These are phyloP conservation scores for Chalara sp. DNA, from an alignment of 2,329 filamentous ascomycete genomes.

Conservation along the genomic window DNA sequence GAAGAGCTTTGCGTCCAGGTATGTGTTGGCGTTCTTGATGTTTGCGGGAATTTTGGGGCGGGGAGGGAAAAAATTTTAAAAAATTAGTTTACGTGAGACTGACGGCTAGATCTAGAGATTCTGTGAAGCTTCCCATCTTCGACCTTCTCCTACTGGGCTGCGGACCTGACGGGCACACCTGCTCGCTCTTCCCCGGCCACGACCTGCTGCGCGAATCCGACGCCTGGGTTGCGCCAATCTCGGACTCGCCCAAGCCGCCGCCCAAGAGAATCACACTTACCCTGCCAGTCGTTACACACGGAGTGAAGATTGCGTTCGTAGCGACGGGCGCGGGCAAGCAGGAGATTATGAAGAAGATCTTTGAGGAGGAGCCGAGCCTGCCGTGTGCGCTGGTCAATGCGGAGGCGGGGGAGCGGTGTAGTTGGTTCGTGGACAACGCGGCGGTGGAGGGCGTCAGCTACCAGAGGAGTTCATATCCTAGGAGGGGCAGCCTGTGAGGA, in stretches of 20 bases:
- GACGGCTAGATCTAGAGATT: slow-evolving; percentile 49
- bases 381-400: slow-evolving; percentile 88
- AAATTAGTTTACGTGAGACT: background rate
- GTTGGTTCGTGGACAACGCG: slow-evolving; percentile 87
- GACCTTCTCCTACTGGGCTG: slow-evolving; percentile 90
- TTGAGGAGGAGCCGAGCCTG: slow-evolving; percentile 67
- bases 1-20: slow-evolving; percentile 73
- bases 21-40: background rate
- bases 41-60: no score
- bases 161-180: slow-evolving; percentile 94
- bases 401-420: slow-evolving; percentile 75
- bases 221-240: slow-evolving; percentile 88
- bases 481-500: slow-evolving; percentile 52
- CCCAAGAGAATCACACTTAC: slow-evolving; percentile 86
- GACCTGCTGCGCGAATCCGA: slow-evolving; percentile 76
- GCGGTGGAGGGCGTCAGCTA: slow-evolving; percentile 73
- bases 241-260: slow-evolving; percentile 92
- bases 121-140: slow-evolving; percentile 89
- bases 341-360: slow-evolving; percentile 87
- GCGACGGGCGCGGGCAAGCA: slow-evolving; percentile 86
- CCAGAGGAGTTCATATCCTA: slow-evolving; percentile 50
- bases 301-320: slow-evolving; percentile 81
- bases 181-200: slow-evolving; percentile 90
- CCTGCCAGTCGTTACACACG: slow-evolving; percentile 83
- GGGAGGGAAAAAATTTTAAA: no score